Evolutionary conservation across 805 yeast genomes (phyloP).

Genomic region (Blastobotrys americana): DNA sequence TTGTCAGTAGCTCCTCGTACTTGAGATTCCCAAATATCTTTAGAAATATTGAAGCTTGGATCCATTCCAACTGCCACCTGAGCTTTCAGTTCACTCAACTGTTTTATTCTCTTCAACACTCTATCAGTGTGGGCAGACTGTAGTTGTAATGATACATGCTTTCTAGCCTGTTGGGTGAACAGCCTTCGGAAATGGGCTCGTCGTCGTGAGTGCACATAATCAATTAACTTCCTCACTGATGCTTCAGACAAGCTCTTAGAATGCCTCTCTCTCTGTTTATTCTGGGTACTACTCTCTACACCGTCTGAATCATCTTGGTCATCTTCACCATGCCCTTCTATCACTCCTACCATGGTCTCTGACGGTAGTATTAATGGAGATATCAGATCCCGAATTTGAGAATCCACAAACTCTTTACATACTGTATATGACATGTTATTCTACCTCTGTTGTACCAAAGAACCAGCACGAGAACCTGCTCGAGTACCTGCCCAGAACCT

Average conservation of each 20-base stretch:
- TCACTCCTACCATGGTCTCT: too few relatives aligned
- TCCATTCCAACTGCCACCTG: conserved; percentile 3
- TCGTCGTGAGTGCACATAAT: conserved; percentile 4
- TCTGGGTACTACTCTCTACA: not conserved
- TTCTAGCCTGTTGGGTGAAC: conserved; percentile 12
- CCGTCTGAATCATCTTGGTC: not conserved
- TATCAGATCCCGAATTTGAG: conserved; percentile 6
- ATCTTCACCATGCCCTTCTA: too few relatives aligned
- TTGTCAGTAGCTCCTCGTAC: not conserved
- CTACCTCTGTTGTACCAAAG: too few relatives aligned
- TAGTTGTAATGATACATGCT: conserved; percentile 7
- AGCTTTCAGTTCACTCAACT: not conserved
- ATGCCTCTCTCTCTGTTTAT: too few relatives aligned
- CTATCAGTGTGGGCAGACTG: conserved; percentile 3
- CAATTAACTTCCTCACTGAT: not conserved
- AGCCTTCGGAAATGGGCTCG: conserved; percentile 3
- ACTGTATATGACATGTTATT: not conserved
- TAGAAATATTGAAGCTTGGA: not conserved
- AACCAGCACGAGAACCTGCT: too few relatives aligned
- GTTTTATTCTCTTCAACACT: not conserved
- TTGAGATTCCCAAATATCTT: not conserved
- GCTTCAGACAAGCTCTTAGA: not conserved
- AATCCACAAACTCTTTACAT: conserved; percentile 5
- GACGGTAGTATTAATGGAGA: not conserved
- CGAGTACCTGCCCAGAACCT: too few relatives aligned